Evolutionary conservation across 768 basidiomycete genomes (phyloP), one percentile per base, ranked within the genome.

Genomic region (Tylopilus plumbeoviolaceoides): DNA sequence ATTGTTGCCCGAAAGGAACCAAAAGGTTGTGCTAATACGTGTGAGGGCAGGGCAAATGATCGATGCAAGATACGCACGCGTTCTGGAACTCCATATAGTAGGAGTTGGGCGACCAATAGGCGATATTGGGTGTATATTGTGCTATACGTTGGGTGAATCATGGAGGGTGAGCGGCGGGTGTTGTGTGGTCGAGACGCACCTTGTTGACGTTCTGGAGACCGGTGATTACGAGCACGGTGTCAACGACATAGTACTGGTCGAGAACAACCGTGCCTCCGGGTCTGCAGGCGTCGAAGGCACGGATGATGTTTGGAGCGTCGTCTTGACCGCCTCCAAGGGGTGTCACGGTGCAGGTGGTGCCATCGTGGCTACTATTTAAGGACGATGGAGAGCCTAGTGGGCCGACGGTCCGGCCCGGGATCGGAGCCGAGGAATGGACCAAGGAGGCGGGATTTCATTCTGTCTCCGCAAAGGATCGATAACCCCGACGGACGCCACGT

Each of bases 51-150:
- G n/a, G 21, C 31, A 35, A 44, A 4, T 43, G 28, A 28, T 35
- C 7, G n/a, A 15, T 28, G 21, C 4, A 7, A 6, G n/a, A 3
- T 30, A 57, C 52, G n/a, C 39, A 76, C 73, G 69, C 73, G 47
- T 75, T 76, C 60, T 76, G 76, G 58, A 71, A 76, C 14, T 66
- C 71, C 52, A 78, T 56, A 62, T 67, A 74, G 55, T 70, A 68
- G 38, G 71, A 70, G 44, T 69, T 65, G 21, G 67, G 69, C 4
- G 65, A 65, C 75, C 75, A 76, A 55, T 75, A 74, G 0, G 69
- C 63, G 30, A 76, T 73, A 58, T 75, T 69, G 4, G 75, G 72
- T 5, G 72, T 70, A 48, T 71, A 71, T 46, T 71, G 67, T 0
- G 70, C 68, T 1, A 50, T 18, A 42, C 10, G 42, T 31, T 18